Base-by-base conservation (phyloP, 345 rosid species). In the Laguncularia racemosa region DNA sequence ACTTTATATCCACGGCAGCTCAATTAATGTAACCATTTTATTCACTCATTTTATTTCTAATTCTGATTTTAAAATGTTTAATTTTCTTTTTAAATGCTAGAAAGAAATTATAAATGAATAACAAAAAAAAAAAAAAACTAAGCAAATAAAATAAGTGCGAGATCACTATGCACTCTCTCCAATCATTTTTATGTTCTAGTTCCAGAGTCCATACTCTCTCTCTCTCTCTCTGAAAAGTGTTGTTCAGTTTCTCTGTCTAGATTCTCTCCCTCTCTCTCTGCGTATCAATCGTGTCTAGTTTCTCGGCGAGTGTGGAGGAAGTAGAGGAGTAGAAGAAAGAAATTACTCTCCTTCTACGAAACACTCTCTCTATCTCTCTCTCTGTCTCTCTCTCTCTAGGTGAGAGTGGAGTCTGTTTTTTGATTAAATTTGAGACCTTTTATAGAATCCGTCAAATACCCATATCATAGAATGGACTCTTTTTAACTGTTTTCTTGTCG, bases 301-400 rank as follows among this genome's bases (percentile, higher is more conserved):
- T 84, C 71, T 81, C 91, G 85, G 93, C 85, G 85, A 79, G 74
- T 61, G 86, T 62, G 69, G 23, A 85, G 88, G 84, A 85, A 78
- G 95, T 74, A 76, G 89, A 86, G 59, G 96, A 84, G 96, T 89
- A 64, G 63, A 86, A 84, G 91, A 73, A 82, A 89, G 67, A 77
- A 72, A 84, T 71, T 60, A 63, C 83, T 73, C 80, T 66, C 71
- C 91, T 86, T 86, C 82, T 81, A 86, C 89, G 96, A 71, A 85
- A 85, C 90, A 65, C 64, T 58, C 60, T 69, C 65, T 58, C 61
- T 61, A 53, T 58, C 68, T 84, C 53, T 71, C 56, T 23, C 28
- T 23, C 28, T 23, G 4, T 23, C 1, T 68, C 33, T 44, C 58
- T 48, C 56, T 73, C 55, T 65, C 45, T 19, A 15, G 11, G 38